phyloP scores from a whole-genome alignment of 169 alveolate species.

The Cyclospora cayetanensis region DNA sequence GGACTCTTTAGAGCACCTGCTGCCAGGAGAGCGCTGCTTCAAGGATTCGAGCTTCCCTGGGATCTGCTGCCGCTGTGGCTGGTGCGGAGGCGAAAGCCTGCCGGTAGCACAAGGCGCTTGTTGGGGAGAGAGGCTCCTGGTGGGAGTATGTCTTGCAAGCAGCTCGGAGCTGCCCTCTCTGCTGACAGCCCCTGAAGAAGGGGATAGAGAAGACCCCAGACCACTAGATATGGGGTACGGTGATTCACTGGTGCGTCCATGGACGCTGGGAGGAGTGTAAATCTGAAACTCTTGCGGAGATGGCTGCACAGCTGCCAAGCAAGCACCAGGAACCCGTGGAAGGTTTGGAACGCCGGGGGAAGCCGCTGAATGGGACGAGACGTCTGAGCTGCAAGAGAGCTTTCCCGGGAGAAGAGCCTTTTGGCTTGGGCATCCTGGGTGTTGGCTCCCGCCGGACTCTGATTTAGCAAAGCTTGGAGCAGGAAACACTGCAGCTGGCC shows the following conservation, averaged over 20 bases:
- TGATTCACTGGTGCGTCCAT: neutral
- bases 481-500: no score
- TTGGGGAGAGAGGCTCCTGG: no score
- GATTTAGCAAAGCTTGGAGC: no score
- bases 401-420: no score
- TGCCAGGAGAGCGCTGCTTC: neutral
- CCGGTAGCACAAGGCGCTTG: no score
- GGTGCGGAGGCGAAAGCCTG: no score
- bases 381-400: no score
- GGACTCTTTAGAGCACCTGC: neutral
- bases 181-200: neutral
- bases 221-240: neutral
- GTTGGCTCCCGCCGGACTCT: no score
- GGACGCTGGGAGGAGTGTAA: neutral
- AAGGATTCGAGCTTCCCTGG: neutral
- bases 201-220: neutral
- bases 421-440: no score
- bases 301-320: neutral
- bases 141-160: no score
- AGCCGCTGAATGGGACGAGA: no score
- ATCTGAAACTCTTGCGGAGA: conserved; percentile 2
- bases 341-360: no score
- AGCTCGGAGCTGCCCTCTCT: neutral
- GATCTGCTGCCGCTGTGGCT: neutral
- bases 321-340: neutral